Evolutionary conservation across 2,329 filamentous ascomycete genomes (phyloP).

Genomic region (Beauveria sp.): DNA sequence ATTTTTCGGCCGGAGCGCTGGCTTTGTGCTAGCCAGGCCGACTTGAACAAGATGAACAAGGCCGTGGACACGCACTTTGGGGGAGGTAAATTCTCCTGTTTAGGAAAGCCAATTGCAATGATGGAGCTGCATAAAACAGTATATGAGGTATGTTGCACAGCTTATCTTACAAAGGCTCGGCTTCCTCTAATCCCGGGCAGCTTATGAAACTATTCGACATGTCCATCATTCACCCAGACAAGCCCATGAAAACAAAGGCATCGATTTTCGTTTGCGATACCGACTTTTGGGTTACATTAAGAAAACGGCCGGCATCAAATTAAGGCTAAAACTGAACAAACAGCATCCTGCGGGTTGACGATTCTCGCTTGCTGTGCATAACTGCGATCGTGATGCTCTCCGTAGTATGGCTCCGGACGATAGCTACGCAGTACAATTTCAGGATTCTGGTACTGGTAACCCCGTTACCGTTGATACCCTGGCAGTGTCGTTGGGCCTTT

Average conservation of each 20-base stretch:
- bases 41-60: constrained; percentile 27
- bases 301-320: constrained; percentile 12
- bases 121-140: constrained; percentile 42
- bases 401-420: too few relatives aligned
- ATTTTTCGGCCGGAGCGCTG: constrained; percentile 47
- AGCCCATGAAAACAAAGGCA: constrained; percentile 25
- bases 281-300: constrained; percentile 28
- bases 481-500: background rate
- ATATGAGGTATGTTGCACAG: constrained; percentile 32
- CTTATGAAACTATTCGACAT: constrained; percentile 27
- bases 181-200: constrained; percentile 15
- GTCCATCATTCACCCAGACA: constrained; percentile 25
- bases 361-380: background rate
- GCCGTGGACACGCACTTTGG: constrained; percentile 38
- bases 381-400: background rate
- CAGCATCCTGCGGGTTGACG: background rate
- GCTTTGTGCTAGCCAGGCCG: constrained; percentile 31
- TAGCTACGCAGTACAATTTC: too few relatives aligned
- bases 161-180: too few relatives aligned
- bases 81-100: constrained; percentile 35
- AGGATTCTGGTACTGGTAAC: background rate
- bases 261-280: constrained; percentile 28
- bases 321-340: rapidly evolving
- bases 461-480: background rate
- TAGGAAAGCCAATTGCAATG: constrained; percentile 39